phyloP scores from a whole-genome alignment of 2,329 filamentous ascomycete species.

The Fusarium secorum region DNA sequence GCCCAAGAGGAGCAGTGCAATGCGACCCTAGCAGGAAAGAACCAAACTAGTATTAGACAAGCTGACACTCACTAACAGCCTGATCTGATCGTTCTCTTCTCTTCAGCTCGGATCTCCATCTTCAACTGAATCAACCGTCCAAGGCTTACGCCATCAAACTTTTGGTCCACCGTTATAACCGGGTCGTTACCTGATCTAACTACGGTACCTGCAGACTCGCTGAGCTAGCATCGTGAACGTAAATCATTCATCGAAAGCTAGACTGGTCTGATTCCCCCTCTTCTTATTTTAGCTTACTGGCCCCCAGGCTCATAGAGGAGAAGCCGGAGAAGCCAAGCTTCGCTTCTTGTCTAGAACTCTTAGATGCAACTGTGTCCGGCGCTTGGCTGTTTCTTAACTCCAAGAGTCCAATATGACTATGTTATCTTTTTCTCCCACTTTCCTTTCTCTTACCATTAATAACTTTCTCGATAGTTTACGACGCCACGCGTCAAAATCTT shows the following conservation, averaged over 20 bases:
- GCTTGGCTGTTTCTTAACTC: background rate
- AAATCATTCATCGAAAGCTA: constrained; percentile 12
- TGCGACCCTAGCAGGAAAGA: constrained; percentile 1
- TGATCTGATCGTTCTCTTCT: background rate
- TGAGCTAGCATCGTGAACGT: constrained; percentile 8
- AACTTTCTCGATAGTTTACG: constrained; percentile 11
- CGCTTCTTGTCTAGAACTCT: constrained; percentile 1
- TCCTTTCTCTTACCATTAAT: background rate
- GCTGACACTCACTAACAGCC: background rate
- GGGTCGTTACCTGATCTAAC: constrained; percentile 18
- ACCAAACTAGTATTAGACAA: background rate
- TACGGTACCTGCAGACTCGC: background rate
- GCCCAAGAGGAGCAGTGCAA: constrained; percentile 10
- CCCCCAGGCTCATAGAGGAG: background rate
- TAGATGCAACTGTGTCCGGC: background rate
- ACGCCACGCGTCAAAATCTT: constrained; percentile 14
- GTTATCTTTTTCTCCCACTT: background rate
- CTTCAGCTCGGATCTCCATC: constrained; percentile 3
- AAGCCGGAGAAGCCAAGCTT: background rate
- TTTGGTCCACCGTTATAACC: constrained; percentile 18
- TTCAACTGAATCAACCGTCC: constrained; percentile 11
- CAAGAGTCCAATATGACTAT: background rate
- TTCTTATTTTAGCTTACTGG: constrained; percentile 15
- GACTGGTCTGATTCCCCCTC: constrained; percentile 5
- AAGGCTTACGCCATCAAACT: constrained; percentile 12